phyloP scores from a whole-genome alignment of 345 rosid species.

The Euclidium syriacum region DNA sequence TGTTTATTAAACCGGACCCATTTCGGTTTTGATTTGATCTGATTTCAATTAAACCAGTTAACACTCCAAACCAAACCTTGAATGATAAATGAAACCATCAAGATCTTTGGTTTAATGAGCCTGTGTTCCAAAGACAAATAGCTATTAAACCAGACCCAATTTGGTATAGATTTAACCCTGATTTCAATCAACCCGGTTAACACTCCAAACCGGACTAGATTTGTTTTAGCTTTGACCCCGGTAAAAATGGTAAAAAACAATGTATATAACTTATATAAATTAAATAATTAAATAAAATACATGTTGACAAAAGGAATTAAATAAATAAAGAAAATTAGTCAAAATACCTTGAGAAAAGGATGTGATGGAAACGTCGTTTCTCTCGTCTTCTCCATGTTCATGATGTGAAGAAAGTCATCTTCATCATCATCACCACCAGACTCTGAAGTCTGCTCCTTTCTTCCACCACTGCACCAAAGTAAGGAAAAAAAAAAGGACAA shows the following conservation, averaged over 20 bases:
- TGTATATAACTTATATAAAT: too few relatives aligned
- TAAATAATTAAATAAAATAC: not conserved
- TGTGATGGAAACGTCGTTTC: constrained; percentile 35
- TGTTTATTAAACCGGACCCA: constrained; percentile 1
- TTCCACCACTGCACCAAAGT: constrained; percentile 25
- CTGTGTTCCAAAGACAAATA: not conserved
- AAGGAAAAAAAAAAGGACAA: constrained; percentile 4
- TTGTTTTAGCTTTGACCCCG: not conserved
- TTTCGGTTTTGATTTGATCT: not conserved
- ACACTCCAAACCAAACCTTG: not conserved
- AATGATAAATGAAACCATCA: not conserved
- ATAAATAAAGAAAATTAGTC: not conserved
- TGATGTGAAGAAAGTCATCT: constrained; percentile 32
- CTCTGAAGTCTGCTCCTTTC: constrained; percentile 28
- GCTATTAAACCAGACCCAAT: not conserved
- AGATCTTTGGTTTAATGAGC: not conserved
- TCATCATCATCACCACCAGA: constrained; percentile 30
- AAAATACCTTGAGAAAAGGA: constrained; percentile 40
- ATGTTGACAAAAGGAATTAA: not conserved
- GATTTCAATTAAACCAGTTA: not conserved
- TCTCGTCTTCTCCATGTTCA: constrained; percentile 29
- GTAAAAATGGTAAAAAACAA: not conserved
- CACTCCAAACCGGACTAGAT: not conserved
- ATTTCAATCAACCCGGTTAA: not conserved
- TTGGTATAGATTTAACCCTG: not conserved